Conservation (phyloP, 176 grass and related monocot genomes). For the Chrysopogon serrulatus region DNA sequence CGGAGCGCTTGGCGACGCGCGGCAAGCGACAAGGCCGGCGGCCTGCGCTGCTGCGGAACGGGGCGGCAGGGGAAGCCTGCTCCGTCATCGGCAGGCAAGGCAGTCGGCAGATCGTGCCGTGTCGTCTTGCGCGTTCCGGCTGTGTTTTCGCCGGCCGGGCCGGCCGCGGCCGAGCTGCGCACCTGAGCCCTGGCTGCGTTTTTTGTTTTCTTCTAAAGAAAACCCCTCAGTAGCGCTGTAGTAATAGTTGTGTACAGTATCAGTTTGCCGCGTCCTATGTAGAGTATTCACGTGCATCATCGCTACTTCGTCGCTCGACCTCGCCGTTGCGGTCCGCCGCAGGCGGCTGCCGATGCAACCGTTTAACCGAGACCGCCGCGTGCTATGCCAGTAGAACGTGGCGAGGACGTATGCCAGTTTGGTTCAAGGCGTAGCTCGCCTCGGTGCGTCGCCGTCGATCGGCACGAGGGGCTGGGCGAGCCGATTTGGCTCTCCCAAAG, state of each 20-base stretch:
- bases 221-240: not conserved
- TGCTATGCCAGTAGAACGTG: too few species aligned
- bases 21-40: not conserved
- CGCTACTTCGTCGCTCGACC: not conserved
- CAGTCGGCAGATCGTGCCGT: not conserved
- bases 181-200: not conserved
- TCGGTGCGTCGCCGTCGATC: too few species aligned
- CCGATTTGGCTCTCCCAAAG: too few species aligned
- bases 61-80: constrained; percentile 12
- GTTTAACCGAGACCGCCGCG: too few species aligned
- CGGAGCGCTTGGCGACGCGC: not conserved
- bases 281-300: not conserved
- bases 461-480: too few species aligned
- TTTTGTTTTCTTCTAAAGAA: not conserved
- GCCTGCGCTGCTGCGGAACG: not conserved
- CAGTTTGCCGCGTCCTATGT: not conserved
- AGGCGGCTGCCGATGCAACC: too few species aligned
- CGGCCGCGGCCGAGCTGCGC: not conserved
- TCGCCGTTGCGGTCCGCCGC: too few species aligned
- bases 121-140: constrained; percentile 18
- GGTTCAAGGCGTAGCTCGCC: too few species aligned
- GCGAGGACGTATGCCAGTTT: too few species aligned
- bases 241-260: too few species aligned
- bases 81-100: not conserved
- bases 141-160: not conserved